A percentile compares a stretch with the other conserved stretches of the same genome.
Evolutionary conservation across 208 protist genomes (phyloP).

Genomic region (Acanthamoeba royreba): DNA sequence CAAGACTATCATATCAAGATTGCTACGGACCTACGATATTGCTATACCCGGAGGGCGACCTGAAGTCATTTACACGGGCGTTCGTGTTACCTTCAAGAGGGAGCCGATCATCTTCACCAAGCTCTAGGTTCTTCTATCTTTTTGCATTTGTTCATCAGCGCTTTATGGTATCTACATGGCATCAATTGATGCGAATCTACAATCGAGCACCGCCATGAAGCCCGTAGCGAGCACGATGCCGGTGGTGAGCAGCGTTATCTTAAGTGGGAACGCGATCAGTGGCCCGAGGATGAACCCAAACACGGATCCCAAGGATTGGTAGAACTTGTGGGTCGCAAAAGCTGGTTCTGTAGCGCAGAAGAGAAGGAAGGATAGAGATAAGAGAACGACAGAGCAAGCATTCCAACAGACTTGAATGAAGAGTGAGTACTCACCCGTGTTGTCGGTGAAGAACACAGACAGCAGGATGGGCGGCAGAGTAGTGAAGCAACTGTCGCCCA

Average conservation of each 20-base stretch:
- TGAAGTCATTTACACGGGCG: neutral
- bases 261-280: neutral
- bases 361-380: too few relatives aligned
- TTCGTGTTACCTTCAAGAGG: neutral
- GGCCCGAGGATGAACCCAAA: neutral
- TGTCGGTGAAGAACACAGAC: slow-evolving; percentile 1
- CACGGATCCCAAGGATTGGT: neutral
- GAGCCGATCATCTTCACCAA: neutral
- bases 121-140: too few relatives aligned
- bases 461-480: neutral
- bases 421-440: neutral
- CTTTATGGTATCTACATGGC: too few relatives aligned
- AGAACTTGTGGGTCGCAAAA: slow-evolving; percentile 2
- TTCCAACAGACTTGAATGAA: too few relatives aligned
- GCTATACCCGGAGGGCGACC: neutral
- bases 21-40: neutral
- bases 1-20: neutral
- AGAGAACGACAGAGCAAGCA: too few relatives aligned
- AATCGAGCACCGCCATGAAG: neutral
- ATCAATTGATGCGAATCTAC: neutral
- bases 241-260: neutral
- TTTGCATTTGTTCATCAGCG: too few relatives aligned
- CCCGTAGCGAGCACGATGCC: neutral
- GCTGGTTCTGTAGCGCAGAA: neutral
- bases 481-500: slow-evolving; percentile 16